A percentile compares a stretch with the other conserved stretches of the same genome.
These are phyloP conservation scores for Ophiosphaerella herpotricha DNA, from an alignment of 2,329 filamentous ascomycete species.

Conservation along the genomic window DNA sequence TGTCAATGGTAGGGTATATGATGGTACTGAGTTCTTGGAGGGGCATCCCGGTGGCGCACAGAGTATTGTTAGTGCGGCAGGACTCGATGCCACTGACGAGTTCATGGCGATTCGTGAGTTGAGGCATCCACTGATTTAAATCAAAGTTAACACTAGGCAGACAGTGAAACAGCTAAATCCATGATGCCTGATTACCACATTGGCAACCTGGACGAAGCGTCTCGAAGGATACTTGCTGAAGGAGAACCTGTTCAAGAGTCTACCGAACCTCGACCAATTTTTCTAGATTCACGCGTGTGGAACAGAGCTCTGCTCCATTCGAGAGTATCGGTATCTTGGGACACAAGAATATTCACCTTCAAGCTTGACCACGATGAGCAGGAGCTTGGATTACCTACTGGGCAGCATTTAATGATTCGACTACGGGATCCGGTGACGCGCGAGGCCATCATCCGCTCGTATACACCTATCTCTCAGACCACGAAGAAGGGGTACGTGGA, in stretches of 20 bases:
- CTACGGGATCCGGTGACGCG: conserved; percentile 71
- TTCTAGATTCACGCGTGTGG: conserved; percentile 76
- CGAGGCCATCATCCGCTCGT: conserved; percentile 80
- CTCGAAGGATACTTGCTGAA: conserved; percentile 59
- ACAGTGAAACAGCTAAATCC: conserved; percentile 86
- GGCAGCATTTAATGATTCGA: conserved; percentile 86
- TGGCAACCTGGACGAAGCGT: conserved; percentile 70
- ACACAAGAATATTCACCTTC: conserved; percentile 83
- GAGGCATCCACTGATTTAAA: neutral
- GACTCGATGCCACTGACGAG: conserved; percentile 80
- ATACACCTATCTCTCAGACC: conserved; percentile 78
- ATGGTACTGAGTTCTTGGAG: conserved; percentile 79
- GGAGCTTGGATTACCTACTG: conserved; percentile 74
- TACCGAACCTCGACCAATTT: conserved; percentile 59
- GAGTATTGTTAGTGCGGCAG: conserved; percentile 83
- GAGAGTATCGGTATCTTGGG: conserved; percentile 73
- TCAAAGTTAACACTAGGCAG: conserved; percentile 53
- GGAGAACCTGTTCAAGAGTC: conserved; percentile 50
- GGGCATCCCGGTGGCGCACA: conserved; percentile 84
- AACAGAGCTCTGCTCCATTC: conserved; percentile 70
- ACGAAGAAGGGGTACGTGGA: conserved; percentile 67
- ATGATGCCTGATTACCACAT: conserved; percentile 91
- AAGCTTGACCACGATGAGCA: conserved; percentile 73
- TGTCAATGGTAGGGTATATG: conserved; percentile 84
- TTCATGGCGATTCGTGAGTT: conserved; percentile 86